Evolutionary conservation across 345 rosid species (phyloP).

Genomic region (Erodium maritimum): DNA sequence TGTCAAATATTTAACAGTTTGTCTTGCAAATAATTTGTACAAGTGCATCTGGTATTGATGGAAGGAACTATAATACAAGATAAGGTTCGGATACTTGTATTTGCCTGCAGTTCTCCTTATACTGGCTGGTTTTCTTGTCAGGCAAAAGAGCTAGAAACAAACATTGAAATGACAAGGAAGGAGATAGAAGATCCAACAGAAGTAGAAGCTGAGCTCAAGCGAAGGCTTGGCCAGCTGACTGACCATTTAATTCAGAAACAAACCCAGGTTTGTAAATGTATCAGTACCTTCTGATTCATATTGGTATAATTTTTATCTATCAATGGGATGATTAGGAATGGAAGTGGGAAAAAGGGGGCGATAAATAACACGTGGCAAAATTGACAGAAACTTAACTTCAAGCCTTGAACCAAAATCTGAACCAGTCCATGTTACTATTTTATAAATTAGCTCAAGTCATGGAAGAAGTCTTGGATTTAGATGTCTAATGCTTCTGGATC

Average conservation of each 20-base stretch:
- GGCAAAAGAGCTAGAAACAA: conserved; percentile 53
- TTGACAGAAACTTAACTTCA: too few species aligned
- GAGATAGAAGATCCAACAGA: conserved; percentile 85
- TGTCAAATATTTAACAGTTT: not conserved
- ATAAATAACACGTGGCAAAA: too few species aligned
- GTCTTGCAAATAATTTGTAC: not conserved
- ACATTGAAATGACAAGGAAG: conserved; percentile 58
- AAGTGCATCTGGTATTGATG: not conserved
- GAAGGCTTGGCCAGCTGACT: conserved; percentile 80
- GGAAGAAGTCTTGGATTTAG: not conserved
- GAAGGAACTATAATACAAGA: not conserved
- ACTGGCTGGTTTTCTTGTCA: conserved; percentile 12
- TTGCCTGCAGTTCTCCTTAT: not conserved
- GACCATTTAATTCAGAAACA: conserved; percentile 98
- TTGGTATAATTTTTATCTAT: not conserved
- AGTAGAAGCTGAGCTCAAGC: conserved; percentile 72
- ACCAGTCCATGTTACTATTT: too few species aligned
- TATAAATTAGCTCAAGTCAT: not conserved
- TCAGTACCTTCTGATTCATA: not conserved
- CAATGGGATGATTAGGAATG: not conserved
- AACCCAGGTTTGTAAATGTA: conserved; percentile 56
- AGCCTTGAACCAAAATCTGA: too few species aligned
- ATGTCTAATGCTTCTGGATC: not conserved
- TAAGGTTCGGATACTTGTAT: not conserved
- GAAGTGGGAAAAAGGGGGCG: not conserved